Base-by-base conservation (phyloP, 2,329 filamentous ascomycete species). In the Fusarium sp. region DNA sequence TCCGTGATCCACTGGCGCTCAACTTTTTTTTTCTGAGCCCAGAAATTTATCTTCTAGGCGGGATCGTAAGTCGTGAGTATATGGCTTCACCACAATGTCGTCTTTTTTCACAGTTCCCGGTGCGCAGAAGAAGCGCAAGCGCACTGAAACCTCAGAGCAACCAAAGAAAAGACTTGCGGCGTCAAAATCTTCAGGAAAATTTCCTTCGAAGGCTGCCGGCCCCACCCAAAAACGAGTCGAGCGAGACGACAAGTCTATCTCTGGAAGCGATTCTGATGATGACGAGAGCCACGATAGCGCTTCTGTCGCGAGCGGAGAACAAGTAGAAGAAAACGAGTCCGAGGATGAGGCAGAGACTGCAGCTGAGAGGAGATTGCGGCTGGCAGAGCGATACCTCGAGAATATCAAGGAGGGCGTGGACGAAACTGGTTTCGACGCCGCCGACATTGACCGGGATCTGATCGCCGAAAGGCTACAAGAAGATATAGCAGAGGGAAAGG, bases 61-160 rank as follows among this genome's bases (percentile, higher is more conserved):
- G 69, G 71, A 60, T 65, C 54, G 49, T 69, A 70, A 63, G 61
- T 66, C 54, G 63, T 62, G 56, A 67, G 57, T 54, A 71, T 59
- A 60, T 63, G 63, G 49, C 58, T 41, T 55, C 67, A 61, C 70
- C 68, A 80, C 65, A 66, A 96, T 96, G 93, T 96, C 94, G 71
- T 97, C 93, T 35, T 99, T 98, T 78, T 99, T 99, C 78, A 97
- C 93, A 47, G 81, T 89, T 35, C 93, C 95, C 6, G 90, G 90
- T 36, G 89, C 90, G 46, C 90, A 94, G 72, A 92, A 91, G 80
- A 98, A 98, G 84, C 84, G 95, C 70, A 98, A 98, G 82, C 85
- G 93, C 59, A 71, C 80, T 7, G 76, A 79, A 53, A 81, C 82
- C 23, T 72, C 79, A 14, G 82, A 86, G 46, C 76, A 76, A 6